Evolutionary conservation across 2,329 filamentous ascomycete species (phyloP), one percentile per base, ranked within the genome.

Genomic region (Fusarium odoratissimum): DNA sequence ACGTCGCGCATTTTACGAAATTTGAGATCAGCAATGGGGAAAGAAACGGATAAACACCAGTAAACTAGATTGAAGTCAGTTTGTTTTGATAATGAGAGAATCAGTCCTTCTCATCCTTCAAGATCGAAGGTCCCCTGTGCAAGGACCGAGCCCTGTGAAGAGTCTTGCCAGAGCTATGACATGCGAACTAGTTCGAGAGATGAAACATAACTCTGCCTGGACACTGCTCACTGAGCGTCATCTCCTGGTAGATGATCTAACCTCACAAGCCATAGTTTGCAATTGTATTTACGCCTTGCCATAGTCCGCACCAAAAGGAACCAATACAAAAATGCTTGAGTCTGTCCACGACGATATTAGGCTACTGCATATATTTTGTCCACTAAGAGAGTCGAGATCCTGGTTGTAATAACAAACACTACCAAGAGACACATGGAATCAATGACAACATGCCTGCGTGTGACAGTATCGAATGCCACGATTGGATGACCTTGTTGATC

Each of bases 21-120:
- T 55, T 38, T 61, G 66, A 71, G 62, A 60, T 68, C 66, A 55
- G 30, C 49, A 66, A 19, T 48, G 40, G 44, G 45, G 49, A 55
- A 44, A 41, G 58, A 67, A 61, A 58, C 42, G 28, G 38, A 64
- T 65, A 62, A 63, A 66, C 52, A 69, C 45, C 62, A 72, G 64
- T 57, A 66, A 67, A 56, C 28, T 67, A 60, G 56, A 69, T 72
- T 72, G 68, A 72, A 74, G 52, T 72, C 52, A 56, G 49, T 59
- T 74, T 71, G 67, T 58, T 74, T 48, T 37, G 38, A 48, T 57
- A 48, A 71, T 31, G 44, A 63, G 54, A 46, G 44, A 46, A 41
- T 54, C 33, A 38, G 21, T 67, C 54, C 40, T 23, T 23, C 42
- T 38, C n/a, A 35, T 14, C n/a, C 30, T 28, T 44, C 28, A 55